phyloP scores from a whole-genome alignment of 2,329 filamentous ascomycete genomes.

The Phaeosphaeria sp. region DNA sequence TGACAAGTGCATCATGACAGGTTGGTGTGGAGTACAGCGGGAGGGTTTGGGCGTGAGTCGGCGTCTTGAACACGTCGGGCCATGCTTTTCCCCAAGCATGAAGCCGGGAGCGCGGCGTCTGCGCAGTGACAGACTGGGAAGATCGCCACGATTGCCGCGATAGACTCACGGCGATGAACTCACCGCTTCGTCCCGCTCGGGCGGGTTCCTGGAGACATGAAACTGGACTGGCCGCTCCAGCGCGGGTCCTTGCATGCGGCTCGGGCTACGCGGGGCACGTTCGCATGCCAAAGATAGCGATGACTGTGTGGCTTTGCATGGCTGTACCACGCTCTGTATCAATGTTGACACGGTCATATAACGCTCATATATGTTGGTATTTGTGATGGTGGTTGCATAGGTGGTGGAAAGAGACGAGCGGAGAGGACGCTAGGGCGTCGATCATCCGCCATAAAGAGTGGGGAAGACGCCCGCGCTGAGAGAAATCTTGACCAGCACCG shows the following conservation, averaged over 20 bases:
- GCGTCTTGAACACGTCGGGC: conserved; percentile 18
- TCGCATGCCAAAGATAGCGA: not conserved
- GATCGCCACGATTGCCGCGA: conserved; percentile 2
- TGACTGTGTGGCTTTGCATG: not conserved
- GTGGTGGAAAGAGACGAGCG: not conserved
- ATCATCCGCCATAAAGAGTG: conserved; percentile 12
- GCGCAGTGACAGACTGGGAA: not conserved
- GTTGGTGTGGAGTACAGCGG: not conserved
- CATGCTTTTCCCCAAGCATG: conserved; percentile 14
- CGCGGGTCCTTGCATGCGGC: not conserved
- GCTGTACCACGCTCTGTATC: not conserved
- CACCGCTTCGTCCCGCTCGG: conserved; percentile 5
- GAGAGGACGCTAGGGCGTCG: conserved; percentile 4
- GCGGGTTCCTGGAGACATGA: conserved; percentile 1
- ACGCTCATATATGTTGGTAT: not conserved
- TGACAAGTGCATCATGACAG: not conserved
- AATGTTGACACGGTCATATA: not conserved
- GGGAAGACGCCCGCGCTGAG: conserved; percentile 8
- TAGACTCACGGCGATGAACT: not conserved
- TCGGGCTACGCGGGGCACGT: not conserved
- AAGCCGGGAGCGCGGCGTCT: conserved; percentile 3
- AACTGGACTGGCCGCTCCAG: not conserved
- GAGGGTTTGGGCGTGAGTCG: conserved; percentile 9
- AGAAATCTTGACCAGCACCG: conserved; percentile 11
- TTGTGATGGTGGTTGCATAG: not conserved